Evolutionary conservation across 2,329 filamentous ascomycete genomes (phyloP), one percentile per base, ranked within the genome.

Genomic region (Dactylellina cionopaga): DNA sequence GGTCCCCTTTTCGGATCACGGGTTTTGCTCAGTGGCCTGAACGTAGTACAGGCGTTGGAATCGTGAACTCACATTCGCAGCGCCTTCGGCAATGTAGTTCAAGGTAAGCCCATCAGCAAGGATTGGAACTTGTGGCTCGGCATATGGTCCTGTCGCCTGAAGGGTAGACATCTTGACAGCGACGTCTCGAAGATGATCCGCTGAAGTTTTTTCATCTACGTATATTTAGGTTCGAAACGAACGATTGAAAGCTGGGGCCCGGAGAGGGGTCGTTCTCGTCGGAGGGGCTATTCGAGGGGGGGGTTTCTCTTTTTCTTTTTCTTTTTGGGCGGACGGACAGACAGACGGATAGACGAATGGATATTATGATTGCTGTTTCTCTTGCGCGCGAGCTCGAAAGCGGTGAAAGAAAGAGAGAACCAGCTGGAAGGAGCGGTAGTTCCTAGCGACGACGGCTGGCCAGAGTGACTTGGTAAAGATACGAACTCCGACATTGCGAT

Each of bases 51-150:
- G 39, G 29, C 15, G 9, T 15, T 24, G 11, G 27, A 27, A 19
- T 39, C 17, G 5, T 46, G 13, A 93, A 64, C 68, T 89, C 55
- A 89, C 85, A 79, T 95, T 94, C 58, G 91, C 90, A 22, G 90
- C 88, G 22, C 91, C 91, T 79, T 95, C 91, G 22, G 83, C 84
- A 7, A 87, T 79, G 74, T 86, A 87, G 0, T 65, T 51, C 56
- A 75, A 58, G 55, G 60, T 13, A 56, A 74, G 62, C 35, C 49
- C 62, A 29, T 54, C 49, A 56, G 69, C 62, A 56, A 74, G 69
- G 49, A 68, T 37, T 39, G 47, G 47, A 24, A 68, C 51, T 72
- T 31, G 60, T 22, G 62, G 47, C 33, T 51, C 62, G 44, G 27
- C 35, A 68, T 59, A 37, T 65, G 68, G 41, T 72, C 68, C 37